Evolutionary conservation across 73 alveolate genomes (phyloP).

Genomic region (Paramecium tetraurelia): DNA sequence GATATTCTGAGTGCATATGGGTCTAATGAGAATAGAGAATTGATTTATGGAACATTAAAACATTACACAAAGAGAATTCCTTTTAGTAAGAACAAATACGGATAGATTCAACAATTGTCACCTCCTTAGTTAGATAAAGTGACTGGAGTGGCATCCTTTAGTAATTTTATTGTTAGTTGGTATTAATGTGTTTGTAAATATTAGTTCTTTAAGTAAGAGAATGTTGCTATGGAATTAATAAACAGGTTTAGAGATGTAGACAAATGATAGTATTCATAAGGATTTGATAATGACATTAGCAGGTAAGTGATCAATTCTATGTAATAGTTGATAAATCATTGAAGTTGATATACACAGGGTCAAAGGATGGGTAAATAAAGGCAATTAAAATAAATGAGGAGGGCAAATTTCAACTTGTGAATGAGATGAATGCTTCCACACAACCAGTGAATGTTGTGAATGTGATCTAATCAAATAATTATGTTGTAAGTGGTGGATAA

Average conservation of each 20-base stretch:
- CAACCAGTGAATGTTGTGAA: background rate
- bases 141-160: background rate
- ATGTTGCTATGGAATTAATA: background rate
- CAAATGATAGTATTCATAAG: background rate
- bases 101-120: background rate
- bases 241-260: background rate
- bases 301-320: background rate
- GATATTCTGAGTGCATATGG: background rate
- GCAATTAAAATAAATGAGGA: slow-evolving; percentile 17
- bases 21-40: background rate
- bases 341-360: background rate
- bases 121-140: slow-evolving; percentile 39
- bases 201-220: background rate
- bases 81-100: background rate
- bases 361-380: background rate
- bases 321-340: background rate
- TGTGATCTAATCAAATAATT: background rate
- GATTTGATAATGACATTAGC: background rate
- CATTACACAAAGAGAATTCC: slow-evolving; percentile 1
- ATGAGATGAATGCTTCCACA: background rate
- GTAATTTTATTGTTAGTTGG: slow-evolving; percentile 2
- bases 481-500: slow-evolving; percentile 16
- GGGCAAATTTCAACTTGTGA: background rate
- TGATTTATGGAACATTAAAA: background rate
- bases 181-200: background rate